These are phyloP conservation scores for Backusella tarrabulga DNA, from an alignment of 192 early-diverging fungal species.

Conservation along the genomic window DNA sequence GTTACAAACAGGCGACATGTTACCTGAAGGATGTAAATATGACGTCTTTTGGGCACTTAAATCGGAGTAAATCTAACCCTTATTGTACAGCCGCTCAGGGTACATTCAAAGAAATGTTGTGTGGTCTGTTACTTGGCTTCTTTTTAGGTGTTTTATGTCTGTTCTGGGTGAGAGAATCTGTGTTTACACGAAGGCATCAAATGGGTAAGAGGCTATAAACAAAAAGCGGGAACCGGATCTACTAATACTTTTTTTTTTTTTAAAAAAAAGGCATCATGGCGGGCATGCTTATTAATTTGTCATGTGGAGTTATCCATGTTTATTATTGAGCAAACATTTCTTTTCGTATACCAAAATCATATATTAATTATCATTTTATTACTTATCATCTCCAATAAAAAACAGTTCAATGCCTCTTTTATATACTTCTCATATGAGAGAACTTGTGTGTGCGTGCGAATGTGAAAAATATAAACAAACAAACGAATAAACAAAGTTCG, in stretches of 20 bases:
- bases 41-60: neutral
- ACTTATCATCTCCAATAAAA: too few relatives aligned
- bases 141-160: slow-evolving; percentile 52
- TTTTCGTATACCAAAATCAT: neutral
- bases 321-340: slow-evolving; percentile 34
- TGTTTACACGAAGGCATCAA: slow-evolving; percentile 50
- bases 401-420: too few relatives aligned
- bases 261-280: slow-evolving; percentile 30
- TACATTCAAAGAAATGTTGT: slow-evolving; percentile 50
- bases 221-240: too few relatives aligned
- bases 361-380: neutral
- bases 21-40: slow-evolving; percentile 55
- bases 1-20: slow-evolving; percentile 46
- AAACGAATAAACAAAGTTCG: neutral
- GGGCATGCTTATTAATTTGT: slow-evolving; percentile 47
- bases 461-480: neutral
- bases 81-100: slow-evolving; percentile 25
- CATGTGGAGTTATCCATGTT: slow-evolving; percentile 44
- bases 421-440: neutral
- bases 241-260: too few relatives aligned
- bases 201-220: slow-evolving; percentile 32
- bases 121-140: slow-evolving; percentile 53
- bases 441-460: neutral
- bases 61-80: neutral
- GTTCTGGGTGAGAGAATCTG: slow-evolving; percentile 55